phyloP scores from a whole-genome alignment of 176 grass and related monocot species.

The sorghum (Sorghum bicolor) region DNA sequence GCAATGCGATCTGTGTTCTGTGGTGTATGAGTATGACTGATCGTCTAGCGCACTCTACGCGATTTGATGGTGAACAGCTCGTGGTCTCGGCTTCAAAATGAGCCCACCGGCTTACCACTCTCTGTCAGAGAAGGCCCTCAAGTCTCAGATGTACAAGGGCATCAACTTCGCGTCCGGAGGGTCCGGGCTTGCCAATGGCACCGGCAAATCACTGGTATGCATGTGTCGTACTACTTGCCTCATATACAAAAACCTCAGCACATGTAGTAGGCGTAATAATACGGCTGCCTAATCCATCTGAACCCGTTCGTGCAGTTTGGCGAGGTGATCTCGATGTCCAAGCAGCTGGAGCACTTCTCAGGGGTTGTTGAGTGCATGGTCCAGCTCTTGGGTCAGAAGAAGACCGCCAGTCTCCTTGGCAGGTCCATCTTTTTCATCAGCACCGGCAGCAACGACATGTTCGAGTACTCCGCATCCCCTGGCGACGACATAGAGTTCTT shows the following conservation, averaged over 20 bases:
- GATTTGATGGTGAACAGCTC: slow-evolving; percentile 30
- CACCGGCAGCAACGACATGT: slow-evolving; percentile 68
- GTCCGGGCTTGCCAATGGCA: slow-evolving; percentile 54
- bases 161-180: slow-evolving; percentile 89
- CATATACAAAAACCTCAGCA: too few relatives aligned
- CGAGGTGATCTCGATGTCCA: slow-evolving; percentile 36
- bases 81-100: slow-evolving; percentile 51
- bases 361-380: slow-evolving; percentile 28
- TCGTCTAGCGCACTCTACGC: neutral
- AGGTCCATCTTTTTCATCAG: slow-evolving; percentile 68
- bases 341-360: slow-evolving; percentile 36
- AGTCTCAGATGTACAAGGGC: slow-evolving; percentile 42
- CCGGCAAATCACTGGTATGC: slow-evolving; percentile 32
- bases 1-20: neutral
- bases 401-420: slow-evolving; percentile 28
- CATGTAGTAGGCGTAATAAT: neutral
- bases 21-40: neutral
- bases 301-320: slow-evolving; percentile 10
- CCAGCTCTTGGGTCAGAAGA: neutral
- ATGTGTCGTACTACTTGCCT: neutral
- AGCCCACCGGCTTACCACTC: slow-evolving; percentile 73
- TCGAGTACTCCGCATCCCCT: slow-evolving; percentile 34
- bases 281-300: neutral
- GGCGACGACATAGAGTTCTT: slow-evolving; percentile 5
- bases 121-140: slow-evolving; percentile 21